Base-by-base conservation (phyloP, 352 stramenopile genomes). In the Aphanomyces astaci region DNA sequence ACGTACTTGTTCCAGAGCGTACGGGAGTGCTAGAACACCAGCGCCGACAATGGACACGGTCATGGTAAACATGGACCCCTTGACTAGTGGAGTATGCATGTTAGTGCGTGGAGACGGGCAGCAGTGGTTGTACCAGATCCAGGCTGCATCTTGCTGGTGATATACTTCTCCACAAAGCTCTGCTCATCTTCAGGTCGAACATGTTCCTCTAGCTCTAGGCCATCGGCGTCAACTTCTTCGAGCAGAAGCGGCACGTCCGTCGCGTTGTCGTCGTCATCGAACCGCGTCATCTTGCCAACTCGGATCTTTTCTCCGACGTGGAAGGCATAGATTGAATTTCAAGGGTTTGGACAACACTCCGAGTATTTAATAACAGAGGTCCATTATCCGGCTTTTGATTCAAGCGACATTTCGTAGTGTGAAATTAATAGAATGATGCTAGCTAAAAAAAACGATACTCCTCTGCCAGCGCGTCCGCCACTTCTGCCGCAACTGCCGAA, bases 41-140 rank as follows among this genome's bases (percentile, higher is more conserved):
- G 86, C 87, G 19, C 87, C 87, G 7, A 94, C 84, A 31, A 94
- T 93, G 4, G 87, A 82, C 15, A 96, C 86, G 1, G 87, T 93
- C 86, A 96, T 92, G 0, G 87, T 96, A 66, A 94, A 94, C 78
- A 96, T 93, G 66, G 84, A 92, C 24, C 87, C 86, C 77, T 94
- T 96, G 39, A 96, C 85, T 93, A 59, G 19, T 17, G 39, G 17
- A 9, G 39, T 17, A 46, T 46, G 9, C 17, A 17, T 17, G 9
- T 46, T 46, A 17, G 9, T n/a, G n/a, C n/a, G 31, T 32, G 31
- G 4, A 56, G 0, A 25, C n/a, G 5, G 15, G 43, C 1, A 40
- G n/a, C 15, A 27, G 19, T 54, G 30, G 27, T 31, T 11, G 31
- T 74, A 93, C 85, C 82, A 57, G 86, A 94, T 71, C 86, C 86